A percentile compares a stretch with the other conserved stretches of the same genome.
phyloP scores from a whole-genome alignment of 768 basidiomycete genomes.

The Russula virescens region DNA sequence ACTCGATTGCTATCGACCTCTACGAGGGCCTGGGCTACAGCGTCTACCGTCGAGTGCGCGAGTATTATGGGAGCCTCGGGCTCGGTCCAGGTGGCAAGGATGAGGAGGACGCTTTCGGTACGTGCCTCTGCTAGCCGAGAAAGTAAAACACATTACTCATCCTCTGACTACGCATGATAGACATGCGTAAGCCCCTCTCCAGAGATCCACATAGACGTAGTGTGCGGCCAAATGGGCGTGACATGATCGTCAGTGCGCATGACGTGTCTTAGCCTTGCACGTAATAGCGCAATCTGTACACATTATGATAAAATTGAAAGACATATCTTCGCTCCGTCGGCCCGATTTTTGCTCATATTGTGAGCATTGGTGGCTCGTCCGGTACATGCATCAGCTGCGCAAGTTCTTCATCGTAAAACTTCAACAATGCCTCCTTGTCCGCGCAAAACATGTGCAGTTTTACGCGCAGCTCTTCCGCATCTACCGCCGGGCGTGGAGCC shows the following conservation, averaged over 20 bases:
- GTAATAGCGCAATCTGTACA: not conserved
- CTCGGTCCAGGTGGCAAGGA: constrained; percentile 70
- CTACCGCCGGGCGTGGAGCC: constrained; percentile 28
- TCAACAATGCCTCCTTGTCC: constrained; percentile 32
- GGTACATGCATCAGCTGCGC: constrained; percentile 16
- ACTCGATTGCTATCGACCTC: constrained; percentile 78
- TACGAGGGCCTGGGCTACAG: constrained; percentile 93
- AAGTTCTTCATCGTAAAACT: constrained; percentile 29
- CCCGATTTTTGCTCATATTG: constrained; percentile 10
- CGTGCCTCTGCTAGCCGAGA: constrained; percentile 29
- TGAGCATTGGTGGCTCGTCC: constrained; percentile 24
- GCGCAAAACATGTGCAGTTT: constrained; percentile 36
- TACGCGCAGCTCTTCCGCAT: constrained; percentile 31
- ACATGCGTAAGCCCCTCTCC: constrained; percentile 71
- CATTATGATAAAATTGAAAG: not conserved
- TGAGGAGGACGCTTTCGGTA: constrained; percentile 90
- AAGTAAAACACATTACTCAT: not conserved
- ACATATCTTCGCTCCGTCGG: not conserved
- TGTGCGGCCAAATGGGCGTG: constrained; percentile 64
- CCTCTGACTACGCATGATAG: constrained; percentile 26
- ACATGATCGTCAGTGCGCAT: constrained; percentile 60
- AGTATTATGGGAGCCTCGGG: constrained; percentile 82
- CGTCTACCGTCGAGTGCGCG: constrained; percentile 83
- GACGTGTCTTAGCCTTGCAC: constrained; percentile 42
- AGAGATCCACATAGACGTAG: constrained; percentile 57